These are phyloP conservation scores for Cenchrus fungigraminus DNA, from an alignment of 176 grass and related monocot species.

Conservation along the genomic window DNA sequence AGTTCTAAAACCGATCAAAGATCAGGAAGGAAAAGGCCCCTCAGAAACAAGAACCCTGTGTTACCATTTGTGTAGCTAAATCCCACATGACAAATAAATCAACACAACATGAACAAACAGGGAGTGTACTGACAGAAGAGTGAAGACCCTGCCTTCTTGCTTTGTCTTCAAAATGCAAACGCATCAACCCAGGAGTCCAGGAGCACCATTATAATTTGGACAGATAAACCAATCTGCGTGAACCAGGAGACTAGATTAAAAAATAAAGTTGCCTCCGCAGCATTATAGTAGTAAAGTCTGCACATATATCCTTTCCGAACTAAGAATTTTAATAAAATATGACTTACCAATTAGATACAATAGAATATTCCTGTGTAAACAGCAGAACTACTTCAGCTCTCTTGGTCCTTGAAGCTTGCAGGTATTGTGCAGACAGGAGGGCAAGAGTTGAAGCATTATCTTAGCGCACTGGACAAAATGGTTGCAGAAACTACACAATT, in stretches of 20 bases:
- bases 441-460: background rate
- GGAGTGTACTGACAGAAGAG: too few relatives aligned
- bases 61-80: too few relatives aligned
- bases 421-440: background rate
- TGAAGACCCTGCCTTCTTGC: too few relatives aligned
- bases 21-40: too few relatives aligned
- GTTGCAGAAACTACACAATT: background rate
- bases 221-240: background rate
- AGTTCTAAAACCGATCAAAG: too few relatives aligned
- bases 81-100: too few relatives aligned
- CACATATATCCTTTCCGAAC: background rate
- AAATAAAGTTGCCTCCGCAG: background rate
- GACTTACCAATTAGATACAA: background rate
- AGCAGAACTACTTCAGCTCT: background rate
- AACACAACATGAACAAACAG: too few relatives aligned
- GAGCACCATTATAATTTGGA: too few relatives aligned
- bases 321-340: background rate
- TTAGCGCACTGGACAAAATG: background rate
- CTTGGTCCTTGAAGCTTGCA: background rate
- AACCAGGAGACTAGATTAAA: background rate
- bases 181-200: too few relatives aligned
- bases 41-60: too few relatives aligned
- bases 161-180: too few relatives aligned
- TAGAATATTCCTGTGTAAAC: background rate
- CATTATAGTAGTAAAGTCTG: background rate